Percentiles rank a stretch among this genome's conserved stretches.
These are phyloP conservation scores for Pestalotiopsis sp. DNA, from an alignment of 2,329 filamentous ascomycete species.

Conservation along the genomic window DNA sequence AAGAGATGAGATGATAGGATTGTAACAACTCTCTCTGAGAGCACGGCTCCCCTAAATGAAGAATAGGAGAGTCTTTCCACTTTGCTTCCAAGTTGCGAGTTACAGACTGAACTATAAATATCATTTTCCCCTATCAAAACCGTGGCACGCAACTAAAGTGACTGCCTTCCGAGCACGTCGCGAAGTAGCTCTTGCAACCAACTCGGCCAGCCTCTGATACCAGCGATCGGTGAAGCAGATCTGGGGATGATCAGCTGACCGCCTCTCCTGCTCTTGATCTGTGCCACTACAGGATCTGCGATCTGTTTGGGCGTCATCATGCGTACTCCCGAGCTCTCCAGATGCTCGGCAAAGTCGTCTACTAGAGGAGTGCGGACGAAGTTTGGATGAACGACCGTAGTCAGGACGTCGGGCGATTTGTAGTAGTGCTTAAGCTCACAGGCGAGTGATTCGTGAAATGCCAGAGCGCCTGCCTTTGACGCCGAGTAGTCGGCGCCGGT, in stretches of 20 bases:
- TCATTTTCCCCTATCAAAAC: neutral
- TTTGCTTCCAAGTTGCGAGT: neutral
- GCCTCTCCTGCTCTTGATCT: conserved; percentile 48
- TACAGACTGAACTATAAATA: neutral
- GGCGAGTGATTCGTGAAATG: conserved; percentile 50
- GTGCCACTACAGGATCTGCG: conserved; percentile 46
- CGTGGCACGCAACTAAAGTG: neutral
- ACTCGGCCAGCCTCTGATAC: conserved; percentile 41
- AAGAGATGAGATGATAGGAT: neutral
- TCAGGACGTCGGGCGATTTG: conserved; percentile 35
- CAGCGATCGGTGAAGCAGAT: conserved; percentile 21
- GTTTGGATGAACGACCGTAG: conserved; percentile 34
- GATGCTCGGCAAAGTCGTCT: conserved; percentile 24
- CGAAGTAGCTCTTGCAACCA: conserved; percentile 35
- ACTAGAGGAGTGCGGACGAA: conserved; percentile 52
- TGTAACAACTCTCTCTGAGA: neutral
- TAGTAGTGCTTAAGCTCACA: conserved; percentile 37
- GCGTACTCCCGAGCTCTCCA: conserved; percentile 29
- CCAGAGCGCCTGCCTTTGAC: conserved; percentile 51
- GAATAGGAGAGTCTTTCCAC: neutral
- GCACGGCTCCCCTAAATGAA: neutral
- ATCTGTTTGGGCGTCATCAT: conserved; percentile 39
- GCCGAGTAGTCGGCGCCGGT: conserved; percentile 52
- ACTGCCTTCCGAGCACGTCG: conserved; percentile 20
- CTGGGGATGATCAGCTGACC: conserved; percentile 48